Evolutionary conservation across 495 filamentous ascomycete genomes (phyloP), one percentile per base, ranked within the genome.

Genomic region (Schizothecium vesticola): DNA sequence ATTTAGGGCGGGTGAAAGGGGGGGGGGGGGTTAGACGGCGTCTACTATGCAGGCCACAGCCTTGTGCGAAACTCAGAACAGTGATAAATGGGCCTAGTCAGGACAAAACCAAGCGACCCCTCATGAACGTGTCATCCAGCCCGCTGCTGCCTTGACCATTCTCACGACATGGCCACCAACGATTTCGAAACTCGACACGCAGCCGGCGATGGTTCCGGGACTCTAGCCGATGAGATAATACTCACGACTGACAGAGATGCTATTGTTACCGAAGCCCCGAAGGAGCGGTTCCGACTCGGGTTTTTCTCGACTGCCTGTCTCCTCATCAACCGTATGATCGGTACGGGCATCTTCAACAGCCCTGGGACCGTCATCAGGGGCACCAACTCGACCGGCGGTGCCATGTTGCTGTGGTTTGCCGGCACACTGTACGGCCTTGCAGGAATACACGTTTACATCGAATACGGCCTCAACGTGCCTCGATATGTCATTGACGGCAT

Each of bases 381-480:
- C 28, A 80, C 80, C 31, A 65, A 72, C 29, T 81, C 77, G 65
- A 71, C 78, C 55, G 81, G 81, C 19, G 68, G 71, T 28, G 74
- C 79, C 0, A 63, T 84, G 3, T 26, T 83, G 7, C 71, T 81
- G 24, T 84, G 81, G 81, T 56, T 74, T 29, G 57, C 72, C 24
- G 79, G 77, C n/a, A 72, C 70, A 19, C 60, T 82, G 22, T 73
- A 80, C 58, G 67, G 71, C 8, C 68, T 81, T 8, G 76, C 75
- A 65, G 81, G 79, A 29, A 64, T 76, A 10, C 73, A 79, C 43
- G 66, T 80, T 43, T 80, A 77, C 72, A 72, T 81, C 22, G 81
- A 83, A 64, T 74, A 80, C 16, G 81, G 81, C 5, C 65, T 83
- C 1, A 78, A 77, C n/a, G 77, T 83, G 21, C 84, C 84, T 5